phyloP scores from a whole-genome alignment of 176 grass and related monocot genomes.

The Avena eriantha region DNA sequence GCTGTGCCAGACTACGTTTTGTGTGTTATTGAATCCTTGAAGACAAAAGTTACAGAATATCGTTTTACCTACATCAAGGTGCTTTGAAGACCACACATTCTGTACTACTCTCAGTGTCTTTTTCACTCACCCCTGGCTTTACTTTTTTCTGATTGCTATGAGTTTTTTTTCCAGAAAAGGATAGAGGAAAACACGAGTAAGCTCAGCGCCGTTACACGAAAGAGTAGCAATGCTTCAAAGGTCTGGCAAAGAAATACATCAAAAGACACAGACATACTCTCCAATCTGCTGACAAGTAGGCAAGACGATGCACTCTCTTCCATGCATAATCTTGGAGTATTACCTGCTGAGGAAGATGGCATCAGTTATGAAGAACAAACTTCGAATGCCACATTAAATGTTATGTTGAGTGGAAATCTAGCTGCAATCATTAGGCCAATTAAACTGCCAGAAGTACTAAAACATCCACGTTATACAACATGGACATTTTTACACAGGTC shows the following conservation, averaged over 20 bases:
- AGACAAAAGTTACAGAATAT: slow-evolving; percentile 64
- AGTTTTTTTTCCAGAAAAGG: slow-evolving; percentile 63
- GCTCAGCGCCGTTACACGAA: slow-evolving; percentile 67
- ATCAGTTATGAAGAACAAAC: slow-evolving; percentile 69
- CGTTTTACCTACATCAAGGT: slow-evolving; percentile 84
- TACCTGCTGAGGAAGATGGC: slow-evolving; percentile 59
- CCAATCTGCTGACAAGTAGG: slow-evolving; percentile 79
- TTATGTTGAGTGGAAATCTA: slow-evolving; percentile 65
- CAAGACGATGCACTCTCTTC: slow-evolving; percentile 67
- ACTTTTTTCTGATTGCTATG: neutral
- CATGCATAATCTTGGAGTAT: slow-evolving; percentile 63
- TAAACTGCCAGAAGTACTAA: slow-evolving; percentile 69
- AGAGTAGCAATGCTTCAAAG: slow-evolving; percentile 62
- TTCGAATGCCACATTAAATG: slow-evolving; percentile 54
- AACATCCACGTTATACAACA: slow-evolving; percentile 80
- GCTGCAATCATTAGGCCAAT: slow-evolving; percentile 55
- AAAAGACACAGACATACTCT: slow-evolving; percentile 56
- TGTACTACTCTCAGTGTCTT: neutral
- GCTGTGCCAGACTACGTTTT: slow-evolving; percentile 45
- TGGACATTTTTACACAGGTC: slow-evolving; percentile 96
- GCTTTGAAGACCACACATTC: slow-evolving; percentile 33
- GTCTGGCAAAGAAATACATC: slow-evolving; percentile 60
- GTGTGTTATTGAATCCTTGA: slow-evolving; percentile 70
- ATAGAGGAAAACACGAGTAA: slow-evolving; percentile 77
- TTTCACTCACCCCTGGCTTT: neutral